A percentile compares a stretch with the other conserved stretches of the same genome.
phyloP scores from a whole-genome alignment of 306 rosid species.

The Luffa aegyptiaca region DNA sequence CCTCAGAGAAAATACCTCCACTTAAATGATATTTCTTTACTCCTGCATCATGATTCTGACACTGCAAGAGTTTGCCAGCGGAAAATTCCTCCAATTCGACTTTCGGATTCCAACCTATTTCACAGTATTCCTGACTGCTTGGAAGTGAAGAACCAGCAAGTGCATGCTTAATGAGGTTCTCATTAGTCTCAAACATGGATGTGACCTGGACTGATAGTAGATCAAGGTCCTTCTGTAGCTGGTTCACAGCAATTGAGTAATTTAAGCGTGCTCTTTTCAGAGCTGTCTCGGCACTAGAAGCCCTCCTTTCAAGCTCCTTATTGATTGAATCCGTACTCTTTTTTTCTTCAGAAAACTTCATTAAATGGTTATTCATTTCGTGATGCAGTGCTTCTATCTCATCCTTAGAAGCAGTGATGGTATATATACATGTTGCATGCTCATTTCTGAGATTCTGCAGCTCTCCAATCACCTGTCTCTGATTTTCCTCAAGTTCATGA shows the following conservation, averaged over 20 bases:
- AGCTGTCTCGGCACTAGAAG: slow-evolving; percentile 73
- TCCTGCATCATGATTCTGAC: slow-evolving; percentile 35
- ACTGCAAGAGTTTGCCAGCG: slow-evolving; percentile 27
- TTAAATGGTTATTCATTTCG: slow-evolving; percentile 62
- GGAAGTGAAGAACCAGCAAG: slow-evolving; percentile 57
- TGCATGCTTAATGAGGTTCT: slow-evolving; percentile 76
- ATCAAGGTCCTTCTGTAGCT: slow-evolving; percentile 95
- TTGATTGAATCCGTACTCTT: slow-evolving; percentile 45
- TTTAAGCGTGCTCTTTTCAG: slow-evolving; percentile 93
- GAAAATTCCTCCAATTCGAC: slow-evolving; percentile 32
- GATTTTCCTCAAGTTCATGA: slow-evolving; percentile 96
- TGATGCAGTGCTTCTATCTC: slow-evolving; percentile 75
- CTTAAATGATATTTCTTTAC: slow-evolving; percentile 43
- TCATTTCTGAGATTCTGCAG: slow-evolving; percentile 85
- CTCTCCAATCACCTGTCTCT: slow-evolving; percentile 90
- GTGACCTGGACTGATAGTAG: slow-evolving; percentile 76
- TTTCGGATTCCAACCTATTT: slow-evolving; percentile 28
- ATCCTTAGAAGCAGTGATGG: slow-evolving; percentile 73
- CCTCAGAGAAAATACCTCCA: slow-evolving; percentile 44
- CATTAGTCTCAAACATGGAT: slow-evolving; percentile 86
- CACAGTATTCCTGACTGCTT: slow-evolving; percentile 29
- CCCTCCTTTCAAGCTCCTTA: slow-evolving; percentile 83
- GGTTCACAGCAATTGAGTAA: slow-evolving; percentile 90
- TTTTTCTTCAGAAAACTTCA: slow-evolving; percentile 66
- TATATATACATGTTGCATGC: slow-evolving; percentile 77